phyloP scores from a whole-genome alignment of 371 early-diverging fungal genomes.

The Mortierella sp. region DNA sequence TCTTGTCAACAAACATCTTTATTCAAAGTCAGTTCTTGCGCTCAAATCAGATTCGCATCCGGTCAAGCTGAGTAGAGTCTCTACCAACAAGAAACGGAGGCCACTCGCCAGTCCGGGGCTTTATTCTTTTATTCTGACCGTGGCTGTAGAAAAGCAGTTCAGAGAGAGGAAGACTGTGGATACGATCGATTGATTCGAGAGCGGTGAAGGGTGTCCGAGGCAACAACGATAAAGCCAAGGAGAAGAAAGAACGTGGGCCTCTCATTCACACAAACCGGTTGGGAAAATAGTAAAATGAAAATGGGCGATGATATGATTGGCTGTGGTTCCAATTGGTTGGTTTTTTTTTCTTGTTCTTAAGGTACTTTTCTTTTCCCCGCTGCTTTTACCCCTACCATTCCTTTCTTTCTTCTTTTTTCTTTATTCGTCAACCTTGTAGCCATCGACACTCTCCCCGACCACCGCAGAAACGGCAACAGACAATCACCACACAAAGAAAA shows the following conservation, averaged over 20 bases:
- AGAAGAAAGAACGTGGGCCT: neutral
- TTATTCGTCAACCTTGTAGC: neutral
- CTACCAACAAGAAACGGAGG: neutral
- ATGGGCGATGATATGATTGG: neutral
- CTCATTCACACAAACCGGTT: neutral
- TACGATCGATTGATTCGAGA: neutral
- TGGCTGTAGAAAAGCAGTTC: neutral
- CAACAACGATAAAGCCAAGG: too few relatives aligned
- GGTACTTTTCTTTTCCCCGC: neutral
- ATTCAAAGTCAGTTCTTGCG: neutral
- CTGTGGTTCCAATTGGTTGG: too few relatives aligned
- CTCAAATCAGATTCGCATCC: neutral
- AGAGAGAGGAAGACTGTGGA: neutral
- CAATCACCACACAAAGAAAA: slow-evolving; percentile 9
- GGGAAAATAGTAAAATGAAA: too few relatives aligned
- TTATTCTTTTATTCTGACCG: neutral
- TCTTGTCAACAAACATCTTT: neutral
- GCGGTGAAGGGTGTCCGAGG: neutral
- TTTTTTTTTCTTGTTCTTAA: slow-evolving; percentile 6
- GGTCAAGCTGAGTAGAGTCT: neutral
- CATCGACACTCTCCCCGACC: neutral
- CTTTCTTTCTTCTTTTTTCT: neutral
- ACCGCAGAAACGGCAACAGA: neutral
- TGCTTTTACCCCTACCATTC: slow-evolving; percentile 2
- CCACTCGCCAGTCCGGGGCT: neutral